Evolutionary conservation across 2,329 filamentous ascomycete genomes (phyloP).

Genomic region (Cordyceps fumosorosea): DNA sequence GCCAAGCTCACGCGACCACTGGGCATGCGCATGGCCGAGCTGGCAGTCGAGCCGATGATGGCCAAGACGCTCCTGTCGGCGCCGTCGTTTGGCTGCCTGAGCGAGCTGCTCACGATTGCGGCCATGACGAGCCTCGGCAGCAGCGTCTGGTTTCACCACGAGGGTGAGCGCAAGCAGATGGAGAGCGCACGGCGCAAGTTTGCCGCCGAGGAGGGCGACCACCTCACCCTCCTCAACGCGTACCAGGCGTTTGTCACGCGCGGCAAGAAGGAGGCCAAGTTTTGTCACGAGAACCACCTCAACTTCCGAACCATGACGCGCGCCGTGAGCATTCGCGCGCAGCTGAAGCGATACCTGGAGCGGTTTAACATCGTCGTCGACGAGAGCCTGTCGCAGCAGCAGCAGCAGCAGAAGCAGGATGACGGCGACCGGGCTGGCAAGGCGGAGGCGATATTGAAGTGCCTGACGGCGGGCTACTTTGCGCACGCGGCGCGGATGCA

Average conservation of each 20-base stretch:
- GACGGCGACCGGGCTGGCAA: conserved; percentile 21
- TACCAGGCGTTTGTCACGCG: conserved; percentile 71
- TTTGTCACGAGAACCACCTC: conserved; percentile 79
- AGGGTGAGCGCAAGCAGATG: conserved; percentile 67
- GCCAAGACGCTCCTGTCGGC: conserved; percentile 78
- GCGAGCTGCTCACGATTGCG: conserved; percentile 83
- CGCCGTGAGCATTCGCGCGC: conserved; percentile 78
- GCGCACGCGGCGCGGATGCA: conserved; percentile 92
- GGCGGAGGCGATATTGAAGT: conserved; percentile 72
- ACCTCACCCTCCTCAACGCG: too few relatives aligned
- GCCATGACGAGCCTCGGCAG: conserved; percentile 89
- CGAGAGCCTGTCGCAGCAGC: conserved; percentile 45
- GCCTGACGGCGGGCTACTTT: conserved; percentile 86
- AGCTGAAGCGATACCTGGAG: conserved; percentile 81
- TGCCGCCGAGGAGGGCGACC: too few relatives aligned
- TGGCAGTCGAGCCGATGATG: conserved; percentile 94
- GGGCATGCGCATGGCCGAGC: conserved; percentile 86
- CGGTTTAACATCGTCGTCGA: conserved; percentile 68
- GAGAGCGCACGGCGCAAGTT: conserved; percentile 58
- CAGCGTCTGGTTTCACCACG: conserved; percentile 74
- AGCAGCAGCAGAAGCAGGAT: conserved; percentile 21
- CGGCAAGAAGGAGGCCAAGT: conserved; percentile 75
- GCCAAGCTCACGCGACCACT: conserved; percentile 84
- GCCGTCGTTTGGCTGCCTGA: conserved; percentile 66
- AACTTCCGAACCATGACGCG: conserved; percentile 80